Evolutionary conservation across 192 early-diverging fungal species (phyloP), one percentile per base, ranked within the genome.

Genomic region (Fimicolochytrium jonesii): DNA sequence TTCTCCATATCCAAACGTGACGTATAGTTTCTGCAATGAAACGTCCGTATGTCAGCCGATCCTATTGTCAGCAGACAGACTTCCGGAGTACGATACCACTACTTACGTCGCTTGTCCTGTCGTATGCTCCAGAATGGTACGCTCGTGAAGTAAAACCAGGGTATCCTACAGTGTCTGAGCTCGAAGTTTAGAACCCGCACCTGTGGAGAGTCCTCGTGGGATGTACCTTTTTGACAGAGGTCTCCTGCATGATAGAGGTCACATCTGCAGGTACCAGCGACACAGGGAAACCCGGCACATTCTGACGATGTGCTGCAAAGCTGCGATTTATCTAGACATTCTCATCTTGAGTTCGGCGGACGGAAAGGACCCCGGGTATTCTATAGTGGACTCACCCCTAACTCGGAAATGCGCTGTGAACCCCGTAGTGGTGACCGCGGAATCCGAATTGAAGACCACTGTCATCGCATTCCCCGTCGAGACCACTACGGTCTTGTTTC

Each of bases 81-180:
- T n/a, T n/a, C n/a, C n/a, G n/a, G n/a, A n/a, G n/a, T n/a, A n/a
- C n/a, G n/a, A n/a, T n/a, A n/a, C n/a, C n/a, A n/a, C n/a, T n/a
- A n/a, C 60, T 13, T 37, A 74, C 63, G 47, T 74, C 67, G 17
- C 34, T 30, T 0, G 26, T 42, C 10, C 57, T 7, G 48, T 68
- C 67, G 43, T 66, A 69, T 5, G 64, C 67, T 25, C 56, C 41
- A 2, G 67, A 69, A 62, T 74, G 72, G 46, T 37, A 42, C 32
- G 55, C 53, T 2, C 72, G 61, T n/a, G 61, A 37, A 20, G 68
- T 58, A 20, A 69, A 69, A 29, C 1, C 0, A 2, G 26, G 23
- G 34, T 31, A 34, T 17, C 51, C 49, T 36, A 43, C 56, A 22
- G 59, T 56, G 49, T 31, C 46, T 64, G n/a, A n/a, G n/a, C n/a